Evolutionary conservation across 176 grass and related monocot species (phyloP).

Genomic region (Saccharum officinarum): DNA sequence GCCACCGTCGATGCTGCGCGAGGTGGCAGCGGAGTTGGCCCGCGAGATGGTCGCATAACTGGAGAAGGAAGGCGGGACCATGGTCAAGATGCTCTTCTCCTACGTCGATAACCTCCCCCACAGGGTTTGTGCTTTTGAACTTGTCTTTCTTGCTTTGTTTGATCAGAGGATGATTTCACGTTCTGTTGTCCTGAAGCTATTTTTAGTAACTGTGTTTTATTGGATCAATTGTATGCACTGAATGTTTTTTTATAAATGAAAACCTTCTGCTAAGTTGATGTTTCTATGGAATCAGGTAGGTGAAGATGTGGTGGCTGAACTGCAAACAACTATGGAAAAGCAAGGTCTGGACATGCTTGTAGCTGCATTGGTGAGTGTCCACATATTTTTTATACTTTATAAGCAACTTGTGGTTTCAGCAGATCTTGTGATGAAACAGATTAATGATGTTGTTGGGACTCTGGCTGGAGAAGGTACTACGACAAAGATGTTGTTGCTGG

Average conservation of each 20-base stretch:
- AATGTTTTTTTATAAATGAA: too few species aligned
- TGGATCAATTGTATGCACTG: too few species aligned
- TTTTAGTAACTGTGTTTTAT: too few species aligned
- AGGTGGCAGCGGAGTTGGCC: conserved; percentile 61
- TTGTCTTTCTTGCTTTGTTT: too few species aligned
- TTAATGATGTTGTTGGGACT: conserved; percentile 84
- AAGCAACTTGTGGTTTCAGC: background rate
- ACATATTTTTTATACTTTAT: background rate
- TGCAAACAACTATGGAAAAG: conserved; percentile 67
- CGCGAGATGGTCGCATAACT: conserved; percentile 70
- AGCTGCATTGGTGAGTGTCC: conserved; percentile 58
- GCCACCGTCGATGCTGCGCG: conserved; percentile 43
- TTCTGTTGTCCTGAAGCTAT: too few species aligned
- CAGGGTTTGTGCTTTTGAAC: too few species aligned
- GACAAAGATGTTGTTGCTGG: conserved; percentile 66
- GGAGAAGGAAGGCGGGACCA: conserved; percentile 52
- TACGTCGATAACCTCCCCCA: conserved; percentile 63
- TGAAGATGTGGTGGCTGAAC: conserved; percentile 62
- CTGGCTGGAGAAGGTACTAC: conserved; percentile 76
- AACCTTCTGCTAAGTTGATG: too few species aligned
- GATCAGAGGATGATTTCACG: too few species aligned
- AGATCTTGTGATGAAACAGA: conserved; percentile 44
- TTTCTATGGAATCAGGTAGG: too few species aligned
- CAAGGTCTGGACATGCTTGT: conserved; percentile 80
- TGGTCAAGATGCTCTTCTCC: conserved; percentile 81